Evolutionary conservation across 139 green algal genomes (phyloP), one percentile per base, ranked within the genome.

Genomic region (Volvox africanus): DNA sequence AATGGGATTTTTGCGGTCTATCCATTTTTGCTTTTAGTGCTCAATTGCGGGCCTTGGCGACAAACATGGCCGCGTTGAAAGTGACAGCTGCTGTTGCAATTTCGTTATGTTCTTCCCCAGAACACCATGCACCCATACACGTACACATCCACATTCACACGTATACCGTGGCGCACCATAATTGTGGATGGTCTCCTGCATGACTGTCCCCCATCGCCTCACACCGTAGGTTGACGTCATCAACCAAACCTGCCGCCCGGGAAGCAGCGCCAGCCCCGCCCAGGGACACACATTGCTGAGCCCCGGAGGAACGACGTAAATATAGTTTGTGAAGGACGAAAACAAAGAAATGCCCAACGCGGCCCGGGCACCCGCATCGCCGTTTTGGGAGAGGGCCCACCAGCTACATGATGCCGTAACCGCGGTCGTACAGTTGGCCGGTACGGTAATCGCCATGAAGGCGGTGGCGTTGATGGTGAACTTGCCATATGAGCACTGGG

Each of bases 131-230:
- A 26, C 65, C 65, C 65, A 73, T 73, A 28, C 65, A 73, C 21
- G 11, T 28, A 73, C 21, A 28, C 65, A 73, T 30, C 2, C 65
- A 20, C 71, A 79, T n/a, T 6, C 76, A n/a, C 20, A 36, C 33
- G n/a, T n/a, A 61, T 12, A 1, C n/a, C 19, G 24, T 12, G 24
- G 1, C 67, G 19, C 33, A 81, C 83, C 83, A n/a, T 89, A 80
- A 30, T 87, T 87, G 61, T 87, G 81, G 13, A 87, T 55, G 6
- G n/a, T 32, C 81, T 87, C 81, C n/a, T 87, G 81, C 81, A 87
- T 87, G 28, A 77, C 81, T 0, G 81, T 87, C 17, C 55, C 80
- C 80, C 81, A 87, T 14, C 61, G 61, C 20, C 33, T 32, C 17
- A 87, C 12, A 16, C 84, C 84, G 44, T 82, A 82, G 6, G 37